These are phyloP conservation scores for Aquilaria yunnanensis DNA, from an alignment of 345 rosid genomes.

Conservation along the genomic window DNA sequence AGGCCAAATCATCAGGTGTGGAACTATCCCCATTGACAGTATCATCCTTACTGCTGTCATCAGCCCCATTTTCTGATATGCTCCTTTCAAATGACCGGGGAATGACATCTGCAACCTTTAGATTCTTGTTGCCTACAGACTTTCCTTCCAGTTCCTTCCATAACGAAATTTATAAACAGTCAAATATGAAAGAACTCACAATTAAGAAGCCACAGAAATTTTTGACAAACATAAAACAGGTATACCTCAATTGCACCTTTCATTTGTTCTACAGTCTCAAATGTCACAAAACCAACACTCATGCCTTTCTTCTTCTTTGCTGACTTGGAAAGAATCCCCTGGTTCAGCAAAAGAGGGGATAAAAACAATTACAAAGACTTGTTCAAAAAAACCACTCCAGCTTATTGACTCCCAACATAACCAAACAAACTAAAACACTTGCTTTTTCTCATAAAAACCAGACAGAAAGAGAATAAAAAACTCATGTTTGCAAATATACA, in stretches of 20 bases:
- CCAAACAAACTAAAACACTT: background rate
- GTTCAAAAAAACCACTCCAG: too few relatives aligned
- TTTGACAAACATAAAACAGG: background rate
- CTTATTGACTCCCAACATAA: too few relatives aligned
- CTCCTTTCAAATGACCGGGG: constrained; percentile 60
- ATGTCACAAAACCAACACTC: constrained; percentile 77
- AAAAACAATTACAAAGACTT: too few relatives aligned
- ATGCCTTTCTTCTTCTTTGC: constrained; percentile 83
- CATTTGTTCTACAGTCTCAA: constrained; percentile 61
- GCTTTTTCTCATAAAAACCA: background rate
- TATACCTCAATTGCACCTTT: constrained; percentile 53
- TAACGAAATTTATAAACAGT: constrained; percentile 14
- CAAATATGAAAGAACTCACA: background rate
- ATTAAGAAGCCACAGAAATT: constrained; percentile 2
- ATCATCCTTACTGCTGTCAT: constrained; percentile 20
- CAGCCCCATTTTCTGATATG: constrained; percentile 29
- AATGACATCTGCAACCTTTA: constrained; percentile 73
- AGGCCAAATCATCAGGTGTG: constrained; percentile 18
- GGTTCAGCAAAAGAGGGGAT: background rate
- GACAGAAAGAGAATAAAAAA: background rate
- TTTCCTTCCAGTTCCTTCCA: constrained; percentile 67
- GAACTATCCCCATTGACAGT: constrained; percentile 28
- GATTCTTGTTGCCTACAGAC: constrained; percentile 45
- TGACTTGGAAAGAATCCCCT: constrained; percentile 56
- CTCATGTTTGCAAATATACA: background rate